phyloP scores from a whole-genome alignment of 2,329 filamentous ascomycete species.

The Penicillium brevicompactum region DNA sequence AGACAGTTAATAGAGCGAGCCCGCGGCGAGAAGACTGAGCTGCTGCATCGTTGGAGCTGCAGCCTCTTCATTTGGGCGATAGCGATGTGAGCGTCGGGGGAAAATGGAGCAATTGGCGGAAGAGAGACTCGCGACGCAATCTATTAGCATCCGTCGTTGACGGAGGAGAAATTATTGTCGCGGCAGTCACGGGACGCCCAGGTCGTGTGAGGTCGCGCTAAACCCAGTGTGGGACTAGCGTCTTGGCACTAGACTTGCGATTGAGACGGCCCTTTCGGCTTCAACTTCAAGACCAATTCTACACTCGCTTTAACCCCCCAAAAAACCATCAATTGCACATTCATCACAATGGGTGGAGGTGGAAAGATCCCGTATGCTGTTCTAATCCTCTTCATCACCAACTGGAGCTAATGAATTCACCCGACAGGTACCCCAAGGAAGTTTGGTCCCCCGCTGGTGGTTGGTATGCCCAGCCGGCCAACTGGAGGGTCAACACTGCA shows the following conservation, averaged over 20 bases:
- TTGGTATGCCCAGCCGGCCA: slow-evolving; percentile 92
- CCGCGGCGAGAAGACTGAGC: slow-evolving; percentile 51
- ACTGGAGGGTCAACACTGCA: slow-evolving; percentile 92
- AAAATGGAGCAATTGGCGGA: slow-evolving; percentile 16
- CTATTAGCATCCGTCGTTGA: slow-evolving; percentile 20
- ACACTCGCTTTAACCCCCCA: slow-evolving; percentile 24
- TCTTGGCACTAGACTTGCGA: slow-evolving; percentile 33
- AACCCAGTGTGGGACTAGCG: slow-evolving; percentile 22
- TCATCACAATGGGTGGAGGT: slow-evolving; percentile 68
- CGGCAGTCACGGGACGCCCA: slow-evolving; percentile 40
- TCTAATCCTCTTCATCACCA: slow-evolving; percentile 41
- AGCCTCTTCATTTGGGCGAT: slow-evolving; percentile 52
- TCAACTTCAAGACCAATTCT: slow-evolving; percentile 27
- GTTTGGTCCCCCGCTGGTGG: slow-evolving; percentile 98
- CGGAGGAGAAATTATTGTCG: slow-evolving; percentile 43
- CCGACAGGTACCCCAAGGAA: slow-evolving; percentile 86
- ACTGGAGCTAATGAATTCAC: slow-evolving; percentile 25
- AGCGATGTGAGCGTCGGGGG: slow-evolving; percentile 12
- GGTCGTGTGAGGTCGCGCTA: slow-evolving; percentile 40
- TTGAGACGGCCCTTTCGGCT: slow-evolving; percentile 34
- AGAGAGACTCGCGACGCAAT: slow-evolving; percentile 21
- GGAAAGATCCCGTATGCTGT: slow-evolving; percentile 68
- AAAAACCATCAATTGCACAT: slow-evolving; percentile 26
- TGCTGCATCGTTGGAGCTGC: slow-evolving; percentile 56
- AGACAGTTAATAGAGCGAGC: slow-evolving; percentile 44